Conservation (phyloP, 768 basidiomycete species). For the Boletus huronensis region DNA sequence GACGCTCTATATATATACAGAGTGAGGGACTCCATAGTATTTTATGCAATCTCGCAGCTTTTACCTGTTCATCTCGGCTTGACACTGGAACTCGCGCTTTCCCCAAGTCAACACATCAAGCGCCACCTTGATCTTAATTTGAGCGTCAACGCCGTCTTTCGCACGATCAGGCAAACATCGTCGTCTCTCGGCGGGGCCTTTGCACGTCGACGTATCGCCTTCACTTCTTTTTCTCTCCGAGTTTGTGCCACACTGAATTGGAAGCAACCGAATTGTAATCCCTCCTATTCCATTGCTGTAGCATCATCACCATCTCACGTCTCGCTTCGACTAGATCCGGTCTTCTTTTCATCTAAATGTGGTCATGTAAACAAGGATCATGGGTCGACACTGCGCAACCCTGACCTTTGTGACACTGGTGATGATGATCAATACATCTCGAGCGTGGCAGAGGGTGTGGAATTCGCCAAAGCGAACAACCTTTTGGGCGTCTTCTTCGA, state of each 20-base stretch:
- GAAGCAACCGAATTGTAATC: conserved; percentile 97
- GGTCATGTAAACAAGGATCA: conserved; percentile 50
- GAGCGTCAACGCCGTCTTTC: conserved; percentile 81
- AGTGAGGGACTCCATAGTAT: conserved; percentile 1
- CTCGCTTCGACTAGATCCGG: conserved; percentile 63
- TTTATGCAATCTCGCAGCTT: conserved; percentile 37
- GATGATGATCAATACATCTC: conserved; percentile 47
- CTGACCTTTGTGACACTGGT: conserved; percentile 40
- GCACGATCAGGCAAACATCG: conserved; percentile 73
- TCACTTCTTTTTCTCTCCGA: conserved; percentile 88
- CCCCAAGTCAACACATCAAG: conserved; percentile 43
- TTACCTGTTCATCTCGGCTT: conserved; percentile 65
- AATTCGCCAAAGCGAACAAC: conserved; percentile 91
- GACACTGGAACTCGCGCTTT: conserved; percentile 78
- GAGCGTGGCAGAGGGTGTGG: conserved; percentile 87
- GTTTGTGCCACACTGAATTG: conserved; percentile 91
- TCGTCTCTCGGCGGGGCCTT: conserved; percentile 46
- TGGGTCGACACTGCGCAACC: conserved; percentile 38
- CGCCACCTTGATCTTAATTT: conserved; percentile 69
- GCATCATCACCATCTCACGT: conserved; percentile 20
- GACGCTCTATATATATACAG: conserved; percentile 17
- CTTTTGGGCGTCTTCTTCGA: conserved; percentile 89
- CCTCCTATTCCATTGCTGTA: conserved; percentile 17
- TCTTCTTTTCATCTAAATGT: conserved; percentile 90
- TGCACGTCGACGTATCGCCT: conserved; percentile 76